Evolutionary conservation across 371 early-diverging fungal genomes (phyloP), one percentile per base, ranked within the genome.

Genomic region (Saksenaea oblongispora): DNA sequence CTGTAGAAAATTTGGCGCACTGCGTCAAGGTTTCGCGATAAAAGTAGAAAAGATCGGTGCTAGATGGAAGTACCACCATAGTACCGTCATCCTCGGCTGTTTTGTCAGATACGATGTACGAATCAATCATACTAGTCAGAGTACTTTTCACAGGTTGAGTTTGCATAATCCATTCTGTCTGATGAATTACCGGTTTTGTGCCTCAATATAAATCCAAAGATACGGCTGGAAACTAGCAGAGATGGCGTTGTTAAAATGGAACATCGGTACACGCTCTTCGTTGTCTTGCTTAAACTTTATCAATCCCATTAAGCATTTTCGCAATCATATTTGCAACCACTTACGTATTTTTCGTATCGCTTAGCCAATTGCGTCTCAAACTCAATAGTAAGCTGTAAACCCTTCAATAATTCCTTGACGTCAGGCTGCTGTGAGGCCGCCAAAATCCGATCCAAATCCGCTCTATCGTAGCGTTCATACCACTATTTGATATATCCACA

Each of bases 211-310:
- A 26, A 90, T 74, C 34, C 85, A 76, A 56, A 97, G 78, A 58
- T 91, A 94, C 26, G 95, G 92, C 59, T 94, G 92, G 72, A 96
- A 97, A n/a, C 84, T 81, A 36, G 78, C 62, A 1, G 97, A 95
- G n/a, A 97, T 93, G 10, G 84, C 74, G 34, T 87, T 89, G 35
- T 78, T 73, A 73, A 94, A 97, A 17, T 83, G 34, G 34, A 77
- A 73, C 24, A 56, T 34, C 17, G 39, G 64, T 0, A 61, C 37
- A 11, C 59, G 31, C 44, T 39, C 28, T 26, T 59, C 54, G 22
- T 34, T 47, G 9, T 39, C 28, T 18, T 61, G 64, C 35, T 62
- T 64, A 27, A 42, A 53, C 69, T 62, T 24, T 26, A 60, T 13
- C 13, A 27, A 36, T n/a, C 5, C n/a, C 58, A 26, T 22, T 24